These are phyloP conservation scores for Aspergillus sclerotiicarbonarius DNA, from an alignment of 495 filamentous ascomycete genomes.

Conservation along the genomic window DNA sequence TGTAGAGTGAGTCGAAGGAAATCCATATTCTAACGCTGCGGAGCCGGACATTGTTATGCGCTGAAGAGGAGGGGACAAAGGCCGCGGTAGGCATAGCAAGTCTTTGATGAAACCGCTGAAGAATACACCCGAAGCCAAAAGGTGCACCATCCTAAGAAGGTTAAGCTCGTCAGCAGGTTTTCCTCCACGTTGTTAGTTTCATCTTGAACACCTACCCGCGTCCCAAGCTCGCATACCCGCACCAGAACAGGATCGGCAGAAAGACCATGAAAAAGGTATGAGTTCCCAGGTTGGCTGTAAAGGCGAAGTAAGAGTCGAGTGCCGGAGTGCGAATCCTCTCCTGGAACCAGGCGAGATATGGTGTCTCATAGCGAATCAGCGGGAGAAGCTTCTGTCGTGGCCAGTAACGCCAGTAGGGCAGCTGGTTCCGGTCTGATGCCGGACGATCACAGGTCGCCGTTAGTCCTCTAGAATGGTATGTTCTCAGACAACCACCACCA, in stretches of 20 bases:
- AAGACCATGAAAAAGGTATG: conserved; percentile 98
- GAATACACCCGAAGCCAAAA: conserved; percentile 86
- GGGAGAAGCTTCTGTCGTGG: conserved; percentile 80
- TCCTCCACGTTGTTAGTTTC: not conserved
- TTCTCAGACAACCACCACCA: not conserved
- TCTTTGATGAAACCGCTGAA: conserved; percentile 94
- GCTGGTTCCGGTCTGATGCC: conserved; percentile 68
- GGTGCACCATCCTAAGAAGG: conserved; percentile 69
- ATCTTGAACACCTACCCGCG: conserved; percentile 62
- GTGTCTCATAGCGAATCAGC: conserved; percentile 91
- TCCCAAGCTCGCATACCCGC: conserved; percentile 75
- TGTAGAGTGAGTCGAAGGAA: conserved; percentile 93
- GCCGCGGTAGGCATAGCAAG: conserved; percentile 88
- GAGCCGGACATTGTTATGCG: conserved; percentile 97
- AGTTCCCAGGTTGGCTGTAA: conserved; percentile 94
- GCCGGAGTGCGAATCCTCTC: conserved; percentile 70
- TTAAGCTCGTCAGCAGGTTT: conserved; percentile 9
- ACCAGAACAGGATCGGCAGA: conserved; percentile 93
- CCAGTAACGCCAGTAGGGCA: conserved; percentile 86
- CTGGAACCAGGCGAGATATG: conserved; percentile 85
- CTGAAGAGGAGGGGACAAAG: conserved; percentile 87
- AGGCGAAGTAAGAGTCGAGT: conserved; percentile 92
- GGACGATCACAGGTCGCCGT: conserved; percentile 11
- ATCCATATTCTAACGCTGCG: conserved; percentile 92
- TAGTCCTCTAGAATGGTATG: not conserved